Evolutionary conservation across 2,329 filamentous ascomycete species (phyloP), one percentile per base, ranked within the genome.

Genomic region (Epichloe sp.): DNA sequence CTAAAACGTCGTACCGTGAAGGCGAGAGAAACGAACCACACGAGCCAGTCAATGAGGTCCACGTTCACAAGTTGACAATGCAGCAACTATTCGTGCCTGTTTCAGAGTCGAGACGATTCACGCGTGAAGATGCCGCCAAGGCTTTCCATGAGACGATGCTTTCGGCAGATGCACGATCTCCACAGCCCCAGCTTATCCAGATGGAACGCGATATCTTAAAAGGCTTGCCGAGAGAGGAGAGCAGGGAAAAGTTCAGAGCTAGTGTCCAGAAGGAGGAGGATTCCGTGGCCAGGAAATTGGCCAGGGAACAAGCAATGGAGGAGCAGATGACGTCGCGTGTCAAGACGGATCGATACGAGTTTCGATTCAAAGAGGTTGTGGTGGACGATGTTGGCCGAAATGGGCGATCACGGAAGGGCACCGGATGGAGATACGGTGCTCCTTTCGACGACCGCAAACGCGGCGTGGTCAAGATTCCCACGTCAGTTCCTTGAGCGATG

Each of bases 381-480:
- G 74, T 75, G 5, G 77, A 83, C 48, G 68, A 72, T 51, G 77
- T 74, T 3, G 80, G 81, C 35, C 67, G 64, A 21, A 66, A 73
- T 47, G 81, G 81, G 21, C 72, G 76, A 53, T 69, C 73, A 4
- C 65, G 68, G 37, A 66, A 63, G 26, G 79, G 70, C 12, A 72
- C 78, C 2, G 82, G 82, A 19, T 80, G 76, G 74, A 70, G 79
- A 53, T 86, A 86, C 58, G 82, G 82, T 54, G 74, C 74, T 54
- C 82, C 82, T 11, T 71, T 73, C 55, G 72, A 78, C 60, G 82
- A 86, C 61, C 74, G 82, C 52, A 78, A 75, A 67, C 77, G 75
- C 58, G 81, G 78, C n/a, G 61, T 76, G 62, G 66, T 83, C 68
- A 85, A 85, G 74, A 85, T 85, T 61, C 82, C 82, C 21, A 83